These are phyloP conservation scores for Bruguiera sexangula DNA, from an alignment of 345 rosid species.

Conservation along the genomic window DNA sequence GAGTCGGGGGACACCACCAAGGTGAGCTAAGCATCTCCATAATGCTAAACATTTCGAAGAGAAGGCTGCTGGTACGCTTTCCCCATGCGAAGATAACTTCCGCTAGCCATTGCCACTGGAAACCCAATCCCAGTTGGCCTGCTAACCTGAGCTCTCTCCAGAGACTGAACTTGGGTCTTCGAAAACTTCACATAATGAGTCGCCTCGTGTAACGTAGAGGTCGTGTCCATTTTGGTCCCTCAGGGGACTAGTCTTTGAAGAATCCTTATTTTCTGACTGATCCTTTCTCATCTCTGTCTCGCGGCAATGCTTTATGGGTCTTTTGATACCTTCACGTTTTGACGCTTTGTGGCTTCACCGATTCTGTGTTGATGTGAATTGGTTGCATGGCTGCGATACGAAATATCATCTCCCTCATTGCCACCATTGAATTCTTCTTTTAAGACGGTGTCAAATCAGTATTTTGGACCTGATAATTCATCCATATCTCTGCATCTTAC, in stretches of 20 bases:
- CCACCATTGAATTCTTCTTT: constrained; percentile 50
- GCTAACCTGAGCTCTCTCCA: constrained; percentile 40
- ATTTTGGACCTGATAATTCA: constrained; percentile 18
- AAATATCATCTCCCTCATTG: constrained; percentile 74
- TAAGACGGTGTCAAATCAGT: constrained; percentile 21
- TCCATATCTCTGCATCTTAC: constrained; percentile 24
- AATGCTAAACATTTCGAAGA: constrained; percentile 16
- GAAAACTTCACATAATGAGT: constrained; percentile 68
- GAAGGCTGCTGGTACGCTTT: constrained; percentile 15
- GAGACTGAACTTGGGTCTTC: constrained; percentile 59
- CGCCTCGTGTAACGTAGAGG: constrained; percentile 74
- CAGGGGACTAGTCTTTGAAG: constrained; percentile 72
- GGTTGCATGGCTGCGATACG: constrained; percentile 74
- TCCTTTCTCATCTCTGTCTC: constrained; percentile 61
- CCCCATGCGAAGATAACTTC: constrained; percentile 26
- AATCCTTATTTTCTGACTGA: constrained; percentile 62
- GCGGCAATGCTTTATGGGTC: constrained; percentile 79
- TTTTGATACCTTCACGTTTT: constrained; percentile 65
- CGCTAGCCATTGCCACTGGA: constrained; percentile 36
- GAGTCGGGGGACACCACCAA: no score
- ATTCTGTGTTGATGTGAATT: constrained; percentile 60
- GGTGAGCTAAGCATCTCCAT: constrained; percentile 22
- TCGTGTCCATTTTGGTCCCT: constrained; percentile 79
- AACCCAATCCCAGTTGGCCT: constrained; percentile 34
- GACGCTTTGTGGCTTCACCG: constrained; percentile 58